Base-by-base conservation (phyloP, 2,329 filamentous ascomycete species). In the Cladosporium sp. region DNA sequence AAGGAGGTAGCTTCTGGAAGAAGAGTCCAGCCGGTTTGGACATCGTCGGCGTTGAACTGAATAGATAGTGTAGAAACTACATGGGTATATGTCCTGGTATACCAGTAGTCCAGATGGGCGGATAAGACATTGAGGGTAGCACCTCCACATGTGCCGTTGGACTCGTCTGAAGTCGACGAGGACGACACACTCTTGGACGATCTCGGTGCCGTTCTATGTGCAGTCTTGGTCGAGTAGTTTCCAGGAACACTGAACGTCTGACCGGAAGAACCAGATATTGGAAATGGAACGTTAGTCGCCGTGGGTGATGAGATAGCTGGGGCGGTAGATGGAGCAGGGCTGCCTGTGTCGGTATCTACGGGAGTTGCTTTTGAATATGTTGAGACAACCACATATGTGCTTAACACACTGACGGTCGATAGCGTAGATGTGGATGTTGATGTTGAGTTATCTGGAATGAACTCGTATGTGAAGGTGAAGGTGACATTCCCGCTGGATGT, bases 51-150 rank as follows among this genome's bases (percentile, higher is more conserved):
- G 41, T 62, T 58, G 49, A 54, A 58, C 29, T 61, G 55, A 16
- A 65, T 49, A 3, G 59, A 55, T 42, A 66, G 58, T 2, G 61
- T 67, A n/a, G 64, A 66, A 7, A 60, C 62, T 6, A 59, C 58
- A 30, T 66, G 62, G 5, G 59, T 62, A 36, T 63, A 62, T 2
- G 64, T 64, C 33, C 58, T 46, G 4, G 59, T 53, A 40, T 63
- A 66, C 65, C 65, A 68, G 55, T 62, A 69, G 27, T 67, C 63
- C 43, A 69, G 54, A 8, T 58, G 60, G 8, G 65, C 67, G 18
- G 57, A 41, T 4, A 62, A 54, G 6, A 68, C 62, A 53, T 69
- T 67, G 27, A 69, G 53, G 1, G 64, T 67, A 8, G 58, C 57
- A 3, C 61, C 64, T 39, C 55, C 55, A 46, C 64, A 66, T 19